Percentiles rank a stretch among this genome's conserved stretches.
Evolutionary conservation across 176 grass and related monocot species (phyloP).

Genomic region (Ampelocalamus luodianensis): DNA sequence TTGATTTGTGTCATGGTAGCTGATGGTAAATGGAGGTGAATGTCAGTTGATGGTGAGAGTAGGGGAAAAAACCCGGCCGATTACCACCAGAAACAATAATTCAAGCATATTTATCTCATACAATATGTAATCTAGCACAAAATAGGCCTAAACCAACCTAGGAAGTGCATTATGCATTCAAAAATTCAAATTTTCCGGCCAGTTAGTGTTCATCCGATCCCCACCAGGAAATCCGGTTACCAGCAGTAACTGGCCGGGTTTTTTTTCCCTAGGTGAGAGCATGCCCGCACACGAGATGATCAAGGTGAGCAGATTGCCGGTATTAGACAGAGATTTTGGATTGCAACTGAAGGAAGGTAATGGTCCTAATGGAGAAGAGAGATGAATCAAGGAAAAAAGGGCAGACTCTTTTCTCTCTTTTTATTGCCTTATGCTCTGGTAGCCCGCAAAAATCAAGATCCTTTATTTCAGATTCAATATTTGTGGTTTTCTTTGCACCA

Average conservation of each 20-base stretch:
- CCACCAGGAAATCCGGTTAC: too few species aligned
- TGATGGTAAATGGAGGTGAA: neutral
- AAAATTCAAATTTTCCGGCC: too few species aligned
- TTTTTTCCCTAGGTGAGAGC: too few species aligned
- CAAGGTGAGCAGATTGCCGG: neutral
- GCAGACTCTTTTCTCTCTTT: neutral
- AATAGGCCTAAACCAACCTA: too few species aligned
- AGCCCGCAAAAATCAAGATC: neutral
- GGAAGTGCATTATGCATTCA: too few species aligned
- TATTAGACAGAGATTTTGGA: neutral
- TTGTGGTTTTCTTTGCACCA: neutral
- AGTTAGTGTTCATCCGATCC: too few species aligned
- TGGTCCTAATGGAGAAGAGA: neutral
- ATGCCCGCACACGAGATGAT: neutral
- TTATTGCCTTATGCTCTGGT: constrained; percentile 17
- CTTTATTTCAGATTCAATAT: neutral
- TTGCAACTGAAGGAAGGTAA: constrained; percentile 14
- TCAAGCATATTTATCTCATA: too few species aligned
- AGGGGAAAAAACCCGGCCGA: too few species aligned
- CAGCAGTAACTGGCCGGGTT: too few species aligned
- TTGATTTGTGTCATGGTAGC: neutral
- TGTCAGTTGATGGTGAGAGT: neutral
- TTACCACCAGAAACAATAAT: too few species aligned
- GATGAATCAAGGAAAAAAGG: neutral
- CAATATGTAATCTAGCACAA: too few species aligned